Conservation (phyloP, 345 rosid species). For the Ceriops zippeliana region DNA sequence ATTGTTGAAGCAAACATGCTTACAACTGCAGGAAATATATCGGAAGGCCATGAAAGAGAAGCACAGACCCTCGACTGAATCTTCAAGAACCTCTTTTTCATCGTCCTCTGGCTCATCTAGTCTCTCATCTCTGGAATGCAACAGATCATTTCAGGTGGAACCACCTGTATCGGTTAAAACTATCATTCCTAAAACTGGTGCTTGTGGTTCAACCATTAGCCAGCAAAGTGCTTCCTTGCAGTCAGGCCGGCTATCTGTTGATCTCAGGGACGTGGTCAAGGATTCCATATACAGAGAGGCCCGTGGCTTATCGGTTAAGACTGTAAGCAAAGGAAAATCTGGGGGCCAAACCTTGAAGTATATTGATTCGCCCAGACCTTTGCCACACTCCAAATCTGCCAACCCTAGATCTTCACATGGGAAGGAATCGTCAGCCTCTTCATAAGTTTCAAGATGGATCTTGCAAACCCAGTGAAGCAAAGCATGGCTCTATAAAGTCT, state of each 20-base stretch:
- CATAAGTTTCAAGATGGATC: conserved; percentile 33
- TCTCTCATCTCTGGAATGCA: conserved; percentile 60
- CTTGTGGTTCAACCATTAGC: conserved; percentile 21
- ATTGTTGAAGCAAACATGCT: conserved; percentile 13
- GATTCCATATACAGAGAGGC: conserved; percentile 62
- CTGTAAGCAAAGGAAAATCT: conserved; percentile 30
- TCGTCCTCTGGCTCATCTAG: conserved; percentile 77
- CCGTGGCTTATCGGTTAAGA: conserved; percentile 38
- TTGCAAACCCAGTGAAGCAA: conserved; percentile 31
- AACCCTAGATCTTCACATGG: conserved; percentile 39
- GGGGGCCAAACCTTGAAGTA: conserved; percentile 48
- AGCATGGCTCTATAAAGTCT: conserved; percentile 31
- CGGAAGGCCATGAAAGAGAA: conserved; percentile 49
- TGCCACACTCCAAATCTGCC: conserved; percentile 41
- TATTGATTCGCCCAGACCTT: conserved; percentile 65
- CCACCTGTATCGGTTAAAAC: conserved; percentile 32
- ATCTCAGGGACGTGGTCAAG: conserved; percentile 52
- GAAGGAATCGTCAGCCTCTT: conserved; percentile 46
- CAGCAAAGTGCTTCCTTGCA: conserved; percentile 35
- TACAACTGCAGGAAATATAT: conserved; percentile 52
- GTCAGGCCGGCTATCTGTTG: conserved; percentile 37
- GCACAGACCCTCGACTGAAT: conserved; percentile 57
- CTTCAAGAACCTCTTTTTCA: conserved; percentile 62
- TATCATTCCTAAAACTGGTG: conserved; percentile 21
- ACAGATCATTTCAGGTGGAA: conserved; percentile 46